Evolutionary conservation across 2,329 filamentous ascomycete genomes (phyloP).

Genomic region (Xylariales sp.): DNA sequence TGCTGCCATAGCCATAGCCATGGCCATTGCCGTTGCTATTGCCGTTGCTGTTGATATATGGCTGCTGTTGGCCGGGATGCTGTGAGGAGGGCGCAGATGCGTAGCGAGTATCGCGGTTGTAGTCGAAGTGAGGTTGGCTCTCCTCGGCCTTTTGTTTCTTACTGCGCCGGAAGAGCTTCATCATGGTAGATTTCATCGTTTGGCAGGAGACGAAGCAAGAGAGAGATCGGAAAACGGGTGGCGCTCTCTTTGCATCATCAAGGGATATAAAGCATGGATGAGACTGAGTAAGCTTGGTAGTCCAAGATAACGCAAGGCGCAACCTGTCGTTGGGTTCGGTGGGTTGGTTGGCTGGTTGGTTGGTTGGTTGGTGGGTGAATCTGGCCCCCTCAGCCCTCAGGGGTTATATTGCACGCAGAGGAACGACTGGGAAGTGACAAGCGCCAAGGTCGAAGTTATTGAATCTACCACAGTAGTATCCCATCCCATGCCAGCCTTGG

Average conservation of each 20-base stretch:
- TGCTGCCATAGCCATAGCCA: slow-evolving; percentile 18
- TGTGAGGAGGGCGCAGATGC: slow-evolving; percentile 3
- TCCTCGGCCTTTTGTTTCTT: slow-evolving; percentile 24
- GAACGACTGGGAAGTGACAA: no score
- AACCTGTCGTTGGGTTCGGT: no score
- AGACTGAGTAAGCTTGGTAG: no score
- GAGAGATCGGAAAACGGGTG: not conserved
- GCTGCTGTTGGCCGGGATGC: not conserved
- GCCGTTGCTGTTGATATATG: slow-evolving; percentile 19
- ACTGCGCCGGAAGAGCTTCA: slow-evolving; percentile 29
- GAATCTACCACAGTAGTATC: no score
- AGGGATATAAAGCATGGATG: no score
- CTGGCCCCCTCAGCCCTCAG: no score
- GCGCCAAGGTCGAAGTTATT: no score
- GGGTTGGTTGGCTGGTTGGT: not conserved
- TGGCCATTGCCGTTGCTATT: slow-evolving; percentile 19
- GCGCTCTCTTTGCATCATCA: no score
- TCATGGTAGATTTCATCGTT: slow-evolving; percentile 24
- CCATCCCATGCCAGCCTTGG: not conserved
- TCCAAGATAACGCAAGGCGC: no score
- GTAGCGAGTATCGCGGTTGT: slow-evolving; percentile 16
- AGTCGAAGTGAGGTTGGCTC: slow-evolving; percentile 14
- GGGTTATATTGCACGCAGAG: no score
- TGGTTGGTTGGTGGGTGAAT: no score
- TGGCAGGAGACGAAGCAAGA: not conserved